Base-by-base conservation (phyloP, 306 rosid genomes). In the Lathyrus aphaca region DNA sequence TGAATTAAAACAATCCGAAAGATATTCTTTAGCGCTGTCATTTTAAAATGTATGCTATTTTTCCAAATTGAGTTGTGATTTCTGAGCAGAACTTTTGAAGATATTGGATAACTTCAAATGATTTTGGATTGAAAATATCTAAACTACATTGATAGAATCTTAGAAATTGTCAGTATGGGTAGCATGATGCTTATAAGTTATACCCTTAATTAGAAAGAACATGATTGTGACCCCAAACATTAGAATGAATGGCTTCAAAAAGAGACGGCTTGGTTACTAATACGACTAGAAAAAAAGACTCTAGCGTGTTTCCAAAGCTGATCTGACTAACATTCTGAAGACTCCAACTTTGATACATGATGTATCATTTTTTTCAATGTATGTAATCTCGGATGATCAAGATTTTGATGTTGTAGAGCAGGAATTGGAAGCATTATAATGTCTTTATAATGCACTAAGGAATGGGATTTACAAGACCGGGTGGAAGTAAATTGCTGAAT, bases 401-500 rank as follows among this genome's bases (percentile, higher is more conserved):
- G 59, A 53, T 5, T 2, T 3, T 21, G 59, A 53, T 53, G 32
- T 21, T 4, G 59, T 10, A 1, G 32, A 21, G 30, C 32, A 53
- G 30, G 59, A 25, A 29, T 53, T 19, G 30, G 59, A 21, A 10
- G 59, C 59, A 53, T 53, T 53, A 19, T 18, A 12, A 50, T 50
- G 29, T 18, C 57, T 50, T 50, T 13, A 50, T 50, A 18, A 50
- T 25, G 12, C 55, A 50, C 29, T 4, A 9, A 16, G 14, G 27
- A 9, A 18, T 18, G 57, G 19, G 29, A 18, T 50, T 50, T 4
- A 51, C 29, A 51, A 10, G 58, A 51, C 30, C n/a, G 29, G 7
- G 30, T 51, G 58, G 29, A 51, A 51, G 58, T 51, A 51, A 51
- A 51, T 51, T n/a, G 30, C 58, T 51, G 58, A 19, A 51, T 29